Evolutionary conservation across 2,329 filamentous ascomycete genomes (phyloP), one percentile per base, ranked within the genome.

Genomic region (Septoria linicola): DNA sequence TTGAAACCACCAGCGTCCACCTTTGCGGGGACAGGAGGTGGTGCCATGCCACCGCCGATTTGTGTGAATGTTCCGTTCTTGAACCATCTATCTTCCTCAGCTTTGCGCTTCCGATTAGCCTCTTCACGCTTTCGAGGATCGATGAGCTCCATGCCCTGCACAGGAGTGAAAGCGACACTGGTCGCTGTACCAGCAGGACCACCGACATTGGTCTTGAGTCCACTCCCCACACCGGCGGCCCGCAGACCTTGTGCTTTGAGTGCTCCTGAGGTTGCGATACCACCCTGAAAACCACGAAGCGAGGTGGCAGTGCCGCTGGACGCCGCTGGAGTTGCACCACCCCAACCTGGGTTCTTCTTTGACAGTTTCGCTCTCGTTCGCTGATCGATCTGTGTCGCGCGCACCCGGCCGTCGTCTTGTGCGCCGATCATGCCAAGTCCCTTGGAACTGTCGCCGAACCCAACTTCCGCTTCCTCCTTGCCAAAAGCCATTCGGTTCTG

Each of bases 51-150:
- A 23, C 65, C 65, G 14, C 83, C 83, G 49, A 95, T 81, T 69
- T 96, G 91, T 7, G 93, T 96, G 66, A 99, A 99, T 0, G 89
- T 91, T n/a, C 93, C 93, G 40, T 89, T 88, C 71, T 93, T 95
- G 76, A 99, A 99, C 86, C 90, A 99, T 31, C 89, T 79, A 67
- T 97, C 92, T 68, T 96, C 89, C 58, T 97, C 93, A 0, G 89
- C 91, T 69, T 96, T 95, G 58, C 90, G 79, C 76, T 97, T 97
- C 63, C 89, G 81, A 66, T 81, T 90, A 68, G 95, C 80, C 73
- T 96, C 90, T 6, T 89, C 88, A 61, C 90, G 84, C 51, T 88
- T 82, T 75, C 93, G 96, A 17, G 93, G 93, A 68, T 97, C 92
- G 5, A 97, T 91, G 10, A 99, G 80, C 74, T 99, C 92, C 32